phyloP scores from a whole-genome alignment of 257 asterid species.

The Galeopsis tetrahit region DNA sequence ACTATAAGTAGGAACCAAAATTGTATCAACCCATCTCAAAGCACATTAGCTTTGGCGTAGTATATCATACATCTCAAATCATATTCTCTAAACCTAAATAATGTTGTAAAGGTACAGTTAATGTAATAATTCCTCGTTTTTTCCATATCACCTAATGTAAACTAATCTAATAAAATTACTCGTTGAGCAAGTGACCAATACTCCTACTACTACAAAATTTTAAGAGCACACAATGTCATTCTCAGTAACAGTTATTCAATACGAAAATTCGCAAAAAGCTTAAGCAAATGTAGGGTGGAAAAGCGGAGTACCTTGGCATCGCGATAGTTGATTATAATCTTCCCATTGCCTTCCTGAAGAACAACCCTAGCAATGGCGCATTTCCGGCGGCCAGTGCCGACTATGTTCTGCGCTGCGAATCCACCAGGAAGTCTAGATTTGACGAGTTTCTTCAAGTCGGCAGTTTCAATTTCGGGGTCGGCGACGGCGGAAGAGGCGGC shows the following conservation, averaged over 20 bases:
- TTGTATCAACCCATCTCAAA: neutral
- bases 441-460: conserved; percentile 63
- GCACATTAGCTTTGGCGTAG: conserved; percentile 1
- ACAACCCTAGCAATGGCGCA: conserved; percentile 95
- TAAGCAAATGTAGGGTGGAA: neutral
- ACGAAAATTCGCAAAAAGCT: neutral
- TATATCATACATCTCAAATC: neutral
- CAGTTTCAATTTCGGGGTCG: conserved; percentile 50
- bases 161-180: neutral
- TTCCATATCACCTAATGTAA: neutral
- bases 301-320: conserved; percentile 71
- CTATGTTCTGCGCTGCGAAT: conserved; percentile 83
- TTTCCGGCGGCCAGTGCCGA: conserved; percentile 93
- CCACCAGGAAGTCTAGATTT: conserved; percentile 95
- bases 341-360: conserved; percentile 91
- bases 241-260: neutral
- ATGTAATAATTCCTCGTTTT: neutral
- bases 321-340: conserved; percentile 78
- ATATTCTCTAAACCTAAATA: conserved; percentile 2
- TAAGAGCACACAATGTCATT: neutral
- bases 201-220: neutral
- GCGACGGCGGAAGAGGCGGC: conserved; percentile 56
- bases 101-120: neutral
- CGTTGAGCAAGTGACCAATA: neutral
- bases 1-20: neutral